Conservation (phyloP, 495 filamentous ascomycete species). For the Hypomontagnella submonticulosa region DNA sequence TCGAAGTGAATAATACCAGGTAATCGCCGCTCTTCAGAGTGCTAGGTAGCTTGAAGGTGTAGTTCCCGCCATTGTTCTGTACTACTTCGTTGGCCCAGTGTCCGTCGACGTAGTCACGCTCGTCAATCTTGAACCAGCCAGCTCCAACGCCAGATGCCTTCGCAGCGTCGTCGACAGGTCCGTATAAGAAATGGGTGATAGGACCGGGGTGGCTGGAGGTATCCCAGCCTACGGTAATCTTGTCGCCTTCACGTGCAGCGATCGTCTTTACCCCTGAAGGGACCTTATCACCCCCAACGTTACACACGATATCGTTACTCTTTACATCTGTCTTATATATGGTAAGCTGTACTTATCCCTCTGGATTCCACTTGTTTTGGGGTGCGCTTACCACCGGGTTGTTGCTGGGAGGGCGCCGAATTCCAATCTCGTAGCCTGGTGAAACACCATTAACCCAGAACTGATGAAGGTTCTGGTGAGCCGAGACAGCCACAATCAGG, state of each 20-base stretch:
- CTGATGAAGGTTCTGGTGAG: constrained; percentile 55
- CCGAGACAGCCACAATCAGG: constrained; percentile 42
- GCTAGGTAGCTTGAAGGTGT: constrained; percentile 45
- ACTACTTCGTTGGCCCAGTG: constrained; percentile 50
- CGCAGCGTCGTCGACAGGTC: constrained; percentile 47
- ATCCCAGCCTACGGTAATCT: constrained; percentile 52
- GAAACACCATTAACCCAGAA: constrained; percentile 53
- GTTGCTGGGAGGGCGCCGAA: constrained; percentile 52
- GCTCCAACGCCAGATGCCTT: constrained; percentile 43
- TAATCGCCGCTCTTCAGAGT: constrained; percentile 48
- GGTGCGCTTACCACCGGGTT: constrained; percentile 43
- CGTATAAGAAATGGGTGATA: constrained; percentile 52
- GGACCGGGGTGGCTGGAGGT: constrained; percentile 50
- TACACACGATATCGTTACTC: constrained; percentile 49
- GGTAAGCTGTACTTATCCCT: not conserved
- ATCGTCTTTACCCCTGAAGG: constrained; percentile 46
- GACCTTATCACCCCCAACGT: constrained; percentile 49
- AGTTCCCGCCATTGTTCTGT: constrained; percentile 40
- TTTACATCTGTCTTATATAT: constrained; percentile 42
- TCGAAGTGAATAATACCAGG: constrained; percentile 27
- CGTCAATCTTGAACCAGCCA: constrained; percentile 50
- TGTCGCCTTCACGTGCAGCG: constrained; percentile 47
- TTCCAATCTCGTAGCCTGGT: constrained; percentile 52
- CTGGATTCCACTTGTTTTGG: too few relatives aligned
- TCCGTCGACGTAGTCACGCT: constrained; percentile 43